phyloP scores from a whole-genome alignment of 2,329 filamentous ascomycete genomes.

The Fusarium sp. region DNA sequence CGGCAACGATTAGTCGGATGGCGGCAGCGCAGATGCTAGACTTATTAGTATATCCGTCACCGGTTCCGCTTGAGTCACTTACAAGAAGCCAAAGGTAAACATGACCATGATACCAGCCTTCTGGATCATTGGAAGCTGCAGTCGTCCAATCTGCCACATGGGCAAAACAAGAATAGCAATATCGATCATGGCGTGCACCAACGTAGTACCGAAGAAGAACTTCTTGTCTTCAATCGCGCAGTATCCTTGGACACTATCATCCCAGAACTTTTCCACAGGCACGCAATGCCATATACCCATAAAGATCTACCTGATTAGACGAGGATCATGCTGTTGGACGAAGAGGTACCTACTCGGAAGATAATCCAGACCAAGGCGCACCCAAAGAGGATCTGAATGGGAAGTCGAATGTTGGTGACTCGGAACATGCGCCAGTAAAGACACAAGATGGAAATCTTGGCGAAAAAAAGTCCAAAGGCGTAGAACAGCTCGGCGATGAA shows the following conservation, averaged over 20 bases:
- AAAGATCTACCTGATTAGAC: conserved; percentile 18
- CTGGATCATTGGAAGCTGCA: conserved; percentile 46
- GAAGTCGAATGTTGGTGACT: conserved; percentile 39
- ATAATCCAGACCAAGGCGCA: conserved; percentile 47
- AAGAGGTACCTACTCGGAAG: conserved; percentile 35
- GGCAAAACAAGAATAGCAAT: conserved; percentile 50
- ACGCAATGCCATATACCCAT: conserved; percentile 41
- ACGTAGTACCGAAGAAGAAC: conserved; percentile 52
- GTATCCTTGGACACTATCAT: not conserved
- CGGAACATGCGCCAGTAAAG: conserved; percentile 52
- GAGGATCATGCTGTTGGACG: not conserved
- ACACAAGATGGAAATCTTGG: conserved; percentile 47
- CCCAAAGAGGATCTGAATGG: conserved; percentile 47
- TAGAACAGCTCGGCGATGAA: conserved; percentile 48
- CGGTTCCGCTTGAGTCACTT: not conserved
- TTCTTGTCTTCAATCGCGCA: conserved; percentile 46
- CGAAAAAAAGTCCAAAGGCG: conserved; percentile 46
- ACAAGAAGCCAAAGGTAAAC: conserved; percentile 51
- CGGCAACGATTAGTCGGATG: conserved; percentile 38
- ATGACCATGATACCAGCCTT: conserved; percentile 48
- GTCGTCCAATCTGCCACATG: conserved; percentile 48
- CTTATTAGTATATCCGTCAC: not conserved
- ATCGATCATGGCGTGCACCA: conserved; percentile 50
- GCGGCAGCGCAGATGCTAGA: conserved; percentile 40
- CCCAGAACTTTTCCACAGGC: conserved; percentile 38